Evolutionary conservation across 495 filamentous ascomycete species (phyloP), one percentile per base, ranked within the genome.

Genomic region (Hypoxylon cercidicola): DNA sequence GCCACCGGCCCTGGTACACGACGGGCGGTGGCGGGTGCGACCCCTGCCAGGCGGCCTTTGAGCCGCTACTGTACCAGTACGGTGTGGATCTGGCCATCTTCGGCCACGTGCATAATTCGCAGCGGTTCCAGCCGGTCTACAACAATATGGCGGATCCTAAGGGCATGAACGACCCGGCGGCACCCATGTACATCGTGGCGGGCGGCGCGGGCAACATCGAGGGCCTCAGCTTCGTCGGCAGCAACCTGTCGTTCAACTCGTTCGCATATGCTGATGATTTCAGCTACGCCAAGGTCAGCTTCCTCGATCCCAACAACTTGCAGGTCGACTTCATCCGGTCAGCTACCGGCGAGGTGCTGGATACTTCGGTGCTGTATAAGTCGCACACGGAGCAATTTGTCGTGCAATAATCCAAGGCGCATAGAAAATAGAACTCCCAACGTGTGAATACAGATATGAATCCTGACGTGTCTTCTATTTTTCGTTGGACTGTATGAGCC

Each of bases 1-100:
- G 86, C 1, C 87, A 89, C 65, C 71, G 87, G 1, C 87, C 87
- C 0, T 88, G 85, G 85, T 89, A 89, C 73, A 72, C 75, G 21
- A 81, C 74, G 6, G 73, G 72, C 34, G 54, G 61, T 37, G 75
- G 69, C 47, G 78, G 63, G 9, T 88, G 86, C 76, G 64, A 48
- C 20, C 66, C 80, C 0, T 89, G 86, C 78, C 82, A 85, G 55
- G 70, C 66, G 4, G 83, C 82, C 6, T 89, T 89, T 54, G 86
- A 89, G 72, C 74, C 78, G 8, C 60, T 89, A 9, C 71, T 88
- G 25, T 84, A 84, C 70, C 75, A 79, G 45, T 87, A 88, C 68
- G 84, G 84, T 8, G 86, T 89, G 16, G 87, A 89, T 61, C 70
- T 89, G 7, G 85, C 75, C 25, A 79, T 88, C 8, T 85, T 85